Evolutionary conservation across 768 basidiomycete species (phyloP), one percentile per base, ranked within the genome.

Genomic region (Tephrocybe sp.): DNA sequence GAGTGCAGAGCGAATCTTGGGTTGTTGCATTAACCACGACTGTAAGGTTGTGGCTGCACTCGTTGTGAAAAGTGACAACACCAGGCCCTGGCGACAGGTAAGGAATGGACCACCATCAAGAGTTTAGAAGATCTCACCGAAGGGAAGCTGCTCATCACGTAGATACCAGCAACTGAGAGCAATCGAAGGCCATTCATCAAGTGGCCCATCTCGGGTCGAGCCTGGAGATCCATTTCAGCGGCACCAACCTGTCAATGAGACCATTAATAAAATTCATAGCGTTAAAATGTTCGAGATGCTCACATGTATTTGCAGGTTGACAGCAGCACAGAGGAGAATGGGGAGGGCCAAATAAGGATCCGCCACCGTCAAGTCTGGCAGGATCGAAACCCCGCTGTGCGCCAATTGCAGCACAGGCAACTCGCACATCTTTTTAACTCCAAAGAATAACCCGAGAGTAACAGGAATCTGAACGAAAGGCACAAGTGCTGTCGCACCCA

Each of bases 361-460:
- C n/a, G 82, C 63, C 2, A 75, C 65, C 0, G 92, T 92, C 56
- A 98, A 68, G 67, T 98, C 88, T 0, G 84, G 83, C 34, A 95
- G 65, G 69, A 84, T 83, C 39, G 67, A 73, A 26, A 92, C 65
- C 0, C 95, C 93, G 51, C 90, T 92, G 54, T 83, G 72, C 56
- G 79, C 76, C 60, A 98, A 65, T 70, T 92, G 92, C 47, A 76
- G 75, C 16, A 97, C 66, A 0, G 91, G 90, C 39, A 85, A 65
- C 43, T 75, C 72, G 58, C 85, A 84, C 73, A 98, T 77, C 41
- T 71, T 72, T 68, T 82, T 83, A 49, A 96, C 65, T 14, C 81
- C 91, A 57, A 92, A 85, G 77, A 98, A 98, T 71, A 91, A 69
- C 12, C 85, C 84, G 30, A 97, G 68, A 40, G 87, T 85, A 38